Evolutionary conservation across 2,329 filamentous ascomycete genomes (phyloP).

Genomic region (Talaromyces rugulosus): DNA sequence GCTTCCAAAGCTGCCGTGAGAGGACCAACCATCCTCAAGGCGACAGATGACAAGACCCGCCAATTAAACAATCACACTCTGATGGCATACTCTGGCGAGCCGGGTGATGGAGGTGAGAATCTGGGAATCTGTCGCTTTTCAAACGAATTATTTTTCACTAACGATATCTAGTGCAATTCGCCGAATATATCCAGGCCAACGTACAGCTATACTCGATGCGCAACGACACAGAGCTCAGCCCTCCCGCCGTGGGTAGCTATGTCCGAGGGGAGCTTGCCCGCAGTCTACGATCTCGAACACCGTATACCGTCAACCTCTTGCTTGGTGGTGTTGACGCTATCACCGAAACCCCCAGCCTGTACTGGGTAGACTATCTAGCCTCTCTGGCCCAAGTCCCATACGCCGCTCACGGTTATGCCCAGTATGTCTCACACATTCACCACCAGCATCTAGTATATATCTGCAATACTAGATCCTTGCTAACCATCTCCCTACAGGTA

Average conservation of each 20-base stretch:
- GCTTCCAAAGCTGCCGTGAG: conserved; percentile 98
- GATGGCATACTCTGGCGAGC: conserved; percentile 92
- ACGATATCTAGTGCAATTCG: conserved; percentile 75
- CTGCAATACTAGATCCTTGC: not conserved
- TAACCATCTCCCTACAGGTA: conserved; percentile 55
- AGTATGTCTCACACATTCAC: conserved; percentile 54
- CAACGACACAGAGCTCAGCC: conserved; percentile 87
- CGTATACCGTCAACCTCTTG: conserved; percentile 94
- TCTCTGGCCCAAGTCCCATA: conserved; percentile 85
- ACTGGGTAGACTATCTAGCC: conserved; percentile 97
- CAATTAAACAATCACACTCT: conserved; percentile 88
- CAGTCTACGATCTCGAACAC: conserved; percentile 84
- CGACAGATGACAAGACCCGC: conserved; percentile 93
- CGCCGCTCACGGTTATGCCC: conserved; percentile 95
- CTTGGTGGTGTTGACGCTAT: conserved; percentile 92
- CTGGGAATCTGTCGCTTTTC: not conserved
- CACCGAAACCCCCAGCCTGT: conserved; percentile 82
- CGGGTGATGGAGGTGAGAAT: conserved; percentile 79
- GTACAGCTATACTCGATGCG: conserved; percentile 98
- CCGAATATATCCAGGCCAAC: conserved; percentile 98
- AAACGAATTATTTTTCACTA: not conserved
- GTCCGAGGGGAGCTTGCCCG: conserved; percentile 90
- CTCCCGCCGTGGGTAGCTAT: conserved; percentile 84
- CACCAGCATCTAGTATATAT: no score
- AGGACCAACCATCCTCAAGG: conserved; percentile 92